phyloP scores from a whole-genome alignment of 2,329 filamentous ascomycete genomes.

The Colletotrichum sp. region DNA sequence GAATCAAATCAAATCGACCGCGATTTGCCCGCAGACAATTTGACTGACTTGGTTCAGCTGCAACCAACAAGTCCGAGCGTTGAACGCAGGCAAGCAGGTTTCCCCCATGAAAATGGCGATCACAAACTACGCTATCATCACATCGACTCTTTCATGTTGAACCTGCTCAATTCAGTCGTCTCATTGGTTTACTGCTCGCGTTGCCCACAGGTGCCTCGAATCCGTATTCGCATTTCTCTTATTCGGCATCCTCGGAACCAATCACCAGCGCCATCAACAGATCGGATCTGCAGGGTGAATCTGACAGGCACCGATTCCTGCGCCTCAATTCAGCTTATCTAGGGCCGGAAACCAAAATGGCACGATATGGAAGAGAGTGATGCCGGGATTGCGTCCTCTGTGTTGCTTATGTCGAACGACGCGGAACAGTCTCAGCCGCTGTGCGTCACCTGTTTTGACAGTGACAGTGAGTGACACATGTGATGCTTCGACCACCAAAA shows the following conservation, averaged over 20 bases:
- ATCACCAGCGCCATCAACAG: neutral
- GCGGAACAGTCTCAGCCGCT: neutral
- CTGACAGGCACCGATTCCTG: neutral
- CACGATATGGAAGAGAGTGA: neutral
- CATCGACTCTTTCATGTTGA: accelerated
- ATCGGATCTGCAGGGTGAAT: neutral
- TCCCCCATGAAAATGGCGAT: too few species aligned
- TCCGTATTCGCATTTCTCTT: neutral
- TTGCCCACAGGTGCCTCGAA: neutral
- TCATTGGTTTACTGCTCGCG: too few species aligned
- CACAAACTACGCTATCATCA: neutral
- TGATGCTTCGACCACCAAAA: neutral
- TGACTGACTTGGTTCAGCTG: too few species aligned
- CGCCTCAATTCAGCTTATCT: neutral
- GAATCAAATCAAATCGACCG: too few species aligned
- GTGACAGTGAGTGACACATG: neutral
- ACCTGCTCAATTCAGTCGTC: too few species aligned
- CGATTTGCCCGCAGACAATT: too few species aligned
- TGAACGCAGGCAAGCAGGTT: too few species aligned
- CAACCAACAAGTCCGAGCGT: too few species aligned
- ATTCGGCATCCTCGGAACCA: neutral
- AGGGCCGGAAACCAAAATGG: neutral
- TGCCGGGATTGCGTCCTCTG: neutral
- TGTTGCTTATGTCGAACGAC: neutral
- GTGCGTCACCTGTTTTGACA: neutral